Percentiles rank a stretch among this genome's conserved stretches.
Conservation (phyloP, 768 basidiomycete species). For the Collybiopsis confluens region DNA sequence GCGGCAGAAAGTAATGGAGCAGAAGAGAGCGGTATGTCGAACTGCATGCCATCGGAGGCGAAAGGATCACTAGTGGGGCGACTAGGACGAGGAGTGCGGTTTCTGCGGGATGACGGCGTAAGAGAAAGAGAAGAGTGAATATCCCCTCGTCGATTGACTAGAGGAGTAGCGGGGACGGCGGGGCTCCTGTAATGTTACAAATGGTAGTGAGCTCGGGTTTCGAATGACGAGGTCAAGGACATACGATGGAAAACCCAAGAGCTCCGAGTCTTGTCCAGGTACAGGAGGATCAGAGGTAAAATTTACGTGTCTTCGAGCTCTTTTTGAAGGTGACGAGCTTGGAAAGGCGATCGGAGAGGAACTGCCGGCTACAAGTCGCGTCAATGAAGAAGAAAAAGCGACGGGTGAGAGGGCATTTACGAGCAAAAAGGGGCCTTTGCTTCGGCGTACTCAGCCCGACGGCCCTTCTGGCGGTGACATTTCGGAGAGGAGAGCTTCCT, state of each 20-base stretch:
- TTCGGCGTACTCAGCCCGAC: slow-evolving; percentile 54
- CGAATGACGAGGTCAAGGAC: slow-evolving; percentile 19
- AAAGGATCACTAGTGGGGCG: slow-evolving; percentile 35
- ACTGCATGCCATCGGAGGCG: slow-evolving; percentile 54
- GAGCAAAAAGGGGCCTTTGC: slow-evolving; percentile 47
- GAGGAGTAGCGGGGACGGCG: slow-evolving; percentile 28
- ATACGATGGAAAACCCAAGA: slow-evolving; percentile 68
- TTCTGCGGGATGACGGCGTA: slow-evolving; percentile 41
- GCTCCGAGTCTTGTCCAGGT: slow-evolving; percentile 48
- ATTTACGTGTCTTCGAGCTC: slow-evolving; percentile 32
- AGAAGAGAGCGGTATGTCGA: slow-evolving; percentile 56
- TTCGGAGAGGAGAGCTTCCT: slow-evolving; percentile 43
- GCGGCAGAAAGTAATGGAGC: slow-evolving; percentile 56
- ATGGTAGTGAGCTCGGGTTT: no score
- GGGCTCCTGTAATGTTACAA: slow-evolving; percentile 41
- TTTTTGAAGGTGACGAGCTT: slow-evolving; percentile 56
- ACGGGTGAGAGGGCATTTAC: slow-evolving; percentile 27
- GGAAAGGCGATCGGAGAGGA: slow-evolving; percentile 65
- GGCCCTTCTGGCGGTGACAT: slow-evolving; percentile 47
- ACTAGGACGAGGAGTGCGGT: slow-evolving; percentile 33
- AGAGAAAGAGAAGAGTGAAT: slow-evolving; percentile 79
- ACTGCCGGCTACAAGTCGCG: slow-evolving; percentile 37
- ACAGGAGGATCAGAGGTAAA: slow-evolving; percentile 31
- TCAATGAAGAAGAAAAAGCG: slow-evolving; percentile 6
- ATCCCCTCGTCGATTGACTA: slow-evolving; percentile 78